These are phyloP conservation scores for Rhizopus microsporus DNA, from an alignment of 371 early-diverging fungal species.

Conservation along the genomic window DNA sequence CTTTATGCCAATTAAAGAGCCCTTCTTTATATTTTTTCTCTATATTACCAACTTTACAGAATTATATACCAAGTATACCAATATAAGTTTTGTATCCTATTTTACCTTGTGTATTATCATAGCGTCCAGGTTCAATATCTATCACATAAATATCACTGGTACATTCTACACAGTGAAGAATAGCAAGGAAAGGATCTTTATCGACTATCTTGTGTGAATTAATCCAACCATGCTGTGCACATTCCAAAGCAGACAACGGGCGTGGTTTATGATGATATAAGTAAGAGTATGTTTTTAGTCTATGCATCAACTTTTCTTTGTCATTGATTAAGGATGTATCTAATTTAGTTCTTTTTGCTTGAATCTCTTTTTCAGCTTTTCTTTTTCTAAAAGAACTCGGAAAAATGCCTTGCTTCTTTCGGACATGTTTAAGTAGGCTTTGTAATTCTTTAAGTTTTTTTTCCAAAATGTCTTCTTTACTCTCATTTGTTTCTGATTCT, in stretches of 20 bases:
- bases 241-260: conserved; percentile 18
- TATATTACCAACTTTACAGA: not conserved
- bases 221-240: conserved; percentile 21
- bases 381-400: not conserved
- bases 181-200: not conserved
- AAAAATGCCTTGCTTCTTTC: conserved; percentile 1
- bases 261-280: conserved; percentile 6
- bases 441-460: not conserved
- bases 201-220: conserved; percentile 1
- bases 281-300: conserved; percentile 11
- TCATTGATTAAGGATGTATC: not conserved
- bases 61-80: not conserved
- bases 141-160: conserved; percentile 14
- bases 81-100: not conserved
- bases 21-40: conserved; percentile 13
- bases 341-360: not conserved
- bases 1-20: conserved; percentile 9
- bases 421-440: not conserved
- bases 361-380: not conserved
- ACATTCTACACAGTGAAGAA: conserved; percentile 14
- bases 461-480: not conserved
- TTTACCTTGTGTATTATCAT: conserved; percentile 8
- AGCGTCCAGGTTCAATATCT: not conserved
- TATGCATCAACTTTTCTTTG: conserved; percentile 9
- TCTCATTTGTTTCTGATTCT: not conserved